phyloP scores from a whole-genome alignment of 1,139 yeast species.

The Chernovozyma sophiae-reginae region DNA sequence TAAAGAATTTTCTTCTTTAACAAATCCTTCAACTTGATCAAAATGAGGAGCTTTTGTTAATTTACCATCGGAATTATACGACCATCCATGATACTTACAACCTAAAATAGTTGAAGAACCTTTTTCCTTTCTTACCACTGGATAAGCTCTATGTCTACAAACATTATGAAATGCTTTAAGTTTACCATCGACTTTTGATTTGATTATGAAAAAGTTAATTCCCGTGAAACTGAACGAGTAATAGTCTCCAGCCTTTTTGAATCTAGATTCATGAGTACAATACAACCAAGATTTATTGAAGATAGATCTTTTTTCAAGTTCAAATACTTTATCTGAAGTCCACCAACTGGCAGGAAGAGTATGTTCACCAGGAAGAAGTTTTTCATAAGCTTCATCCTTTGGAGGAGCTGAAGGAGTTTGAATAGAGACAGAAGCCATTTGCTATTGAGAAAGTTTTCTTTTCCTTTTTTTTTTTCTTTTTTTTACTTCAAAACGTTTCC shows the following conservation, averaged over 20 bases:
- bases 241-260: constrained; percentile 55
- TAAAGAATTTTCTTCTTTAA: constrained; percentile 50
- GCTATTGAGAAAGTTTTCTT: no score
- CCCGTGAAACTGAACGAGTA: constrained; percentile 48
- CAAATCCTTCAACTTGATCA: constrained; percentile 55
- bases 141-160: constrained; percentile 62
- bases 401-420: constrained; percentile 26
- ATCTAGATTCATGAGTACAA: constrained; percentile 48
- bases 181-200: constrained; percentile 44
- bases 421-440: constrained; percentile 13
- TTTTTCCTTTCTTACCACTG: constrained; percentile 52
- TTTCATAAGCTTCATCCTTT: constrained; percentile 17
- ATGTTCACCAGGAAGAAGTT: constrained; percentile 45
- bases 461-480: no score
- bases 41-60: constrained; percentile 61
- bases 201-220: constrained; percentile 52
- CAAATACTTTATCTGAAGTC: constrained; percentile 55
- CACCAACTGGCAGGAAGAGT: constrained; percentile 66
- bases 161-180: constrained; percentile 60
- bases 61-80: constrained; percentile 54
- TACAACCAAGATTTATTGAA: constrained; percentile 56
- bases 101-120: constrained; percentile 57
- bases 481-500: background rate
- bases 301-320: constrained; percentile 53
- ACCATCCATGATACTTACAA: constrained; percentile 66